Evolutionary conservation across 139 green algal species (phyloP), one percentile per base, ranked within the genome.

Genomic region (Chlamydomonas eustigma): DNA sequence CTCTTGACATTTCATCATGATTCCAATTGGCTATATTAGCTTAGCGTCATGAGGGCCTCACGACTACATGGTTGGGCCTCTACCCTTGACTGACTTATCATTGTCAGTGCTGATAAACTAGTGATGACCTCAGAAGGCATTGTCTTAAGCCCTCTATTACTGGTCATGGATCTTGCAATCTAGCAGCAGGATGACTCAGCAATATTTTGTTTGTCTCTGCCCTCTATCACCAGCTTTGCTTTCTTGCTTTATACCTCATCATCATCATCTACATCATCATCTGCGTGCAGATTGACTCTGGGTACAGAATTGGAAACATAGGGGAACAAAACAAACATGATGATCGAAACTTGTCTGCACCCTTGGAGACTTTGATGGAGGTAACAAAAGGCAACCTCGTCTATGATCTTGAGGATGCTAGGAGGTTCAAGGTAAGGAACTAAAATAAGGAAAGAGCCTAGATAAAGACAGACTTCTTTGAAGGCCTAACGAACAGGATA

Each of bases 401-500:
- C 51, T 85, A 87, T 68, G 89, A 93, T 63, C 37, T 89, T 6
- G 38, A 76, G 25, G 89, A 93, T 65, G 79, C 76, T 18, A 33
- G 18, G 30, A 12, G 8, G 6, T 76, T 65, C 39, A 64, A 76
- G 69, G 69, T 76, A 69, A 25, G 31, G 8, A 8, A 32, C n/a
- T 25, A 28, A 28, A n/a, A 22, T 70, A 28, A 18, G 63, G 24
- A n/a, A 63, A 30, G 50, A 24, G 50, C 22, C 22, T 18, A 24
- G 22, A 63, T 63, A 24, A 30, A 63, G 50, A 24, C 50, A 63
- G 18, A 18, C 50, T 63, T 30, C 50, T 24, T 24, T n/a, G n/a
- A n/a, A n/a, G n/a, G n/a, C n/a, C n/a, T n/a, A n/a, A n/a, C n/a
- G n/a, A n/a, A n/a, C n/a, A n/a, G n/a, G n/a, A n/a, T n/a, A n/a